Percentiles rank a stretch among this genome's conserved stretches.
Conservation (phyloP, 495 filamentous ascomycete genomes). For the Hapsidospora chrysogenum region DNA sequence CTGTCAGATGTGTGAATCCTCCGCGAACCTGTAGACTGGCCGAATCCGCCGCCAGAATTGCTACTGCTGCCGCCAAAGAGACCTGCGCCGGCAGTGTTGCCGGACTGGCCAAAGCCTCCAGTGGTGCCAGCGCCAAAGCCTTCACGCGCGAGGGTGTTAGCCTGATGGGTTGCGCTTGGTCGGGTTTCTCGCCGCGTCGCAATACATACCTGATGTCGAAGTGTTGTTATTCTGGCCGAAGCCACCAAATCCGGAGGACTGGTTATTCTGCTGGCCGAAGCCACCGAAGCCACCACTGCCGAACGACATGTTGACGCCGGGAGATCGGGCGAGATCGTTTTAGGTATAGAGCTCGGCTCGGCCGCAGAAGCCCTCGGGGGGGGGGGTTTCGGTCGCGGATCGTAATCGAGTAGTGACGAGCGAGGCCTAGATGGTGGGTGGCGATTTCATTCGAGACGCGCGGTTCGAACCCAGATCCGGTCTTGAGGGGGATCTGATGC, state of each 20-base stretch:
- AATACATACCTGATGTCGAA: conserved; percentile 23
- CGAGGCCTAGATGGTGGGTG: too few relatives aligned
- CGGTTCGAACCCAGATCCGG: too few relatives aligned
- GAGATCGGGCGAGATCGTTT: not conserved
- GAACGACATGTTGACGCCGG: conserved; percentile 30
- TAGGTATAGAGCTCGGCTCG: too few relatives aligned
- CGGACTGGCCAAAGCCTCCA: not conserved
- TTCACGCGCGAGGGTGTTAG: conserved; percentile 19
- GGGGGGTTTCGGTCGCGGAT: too few relatives aligned
- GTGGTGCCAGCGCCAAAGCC: conserved; percentile 24
- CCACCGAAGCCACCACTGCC: conserved; percentile 26
- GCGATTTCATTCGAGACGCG: too few relatives aligned
- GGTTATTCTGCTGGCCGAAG: conserved; percentile 35
- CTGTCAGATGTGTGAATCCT: not conserved
- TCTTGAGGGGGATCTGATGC: too few relatives aligned
- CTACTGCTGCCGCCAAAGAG: conserved; percentile 23
- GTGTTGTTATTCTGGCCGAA: conserved; percentile 38
- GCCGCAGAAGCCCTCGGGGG: too few relatives aligned
- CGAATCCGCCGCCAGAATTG: conserved; percentile 11
- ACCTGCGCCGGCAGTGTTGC: conserved; percentile 22
- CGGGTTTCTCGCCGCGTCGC: not conserved
- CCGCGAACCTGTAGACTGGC: conserved; percentile 11
- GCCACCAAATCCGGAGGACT: conserved; percentile 34
- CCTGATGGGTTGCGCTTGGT: conserved; percentile 4
- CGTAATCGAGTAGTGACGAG: too few relatives aligned